Evolutionary conservation across 129 eudicot genomes (phyloP).

Genomic region (Flaveria trinervia): DNA sequence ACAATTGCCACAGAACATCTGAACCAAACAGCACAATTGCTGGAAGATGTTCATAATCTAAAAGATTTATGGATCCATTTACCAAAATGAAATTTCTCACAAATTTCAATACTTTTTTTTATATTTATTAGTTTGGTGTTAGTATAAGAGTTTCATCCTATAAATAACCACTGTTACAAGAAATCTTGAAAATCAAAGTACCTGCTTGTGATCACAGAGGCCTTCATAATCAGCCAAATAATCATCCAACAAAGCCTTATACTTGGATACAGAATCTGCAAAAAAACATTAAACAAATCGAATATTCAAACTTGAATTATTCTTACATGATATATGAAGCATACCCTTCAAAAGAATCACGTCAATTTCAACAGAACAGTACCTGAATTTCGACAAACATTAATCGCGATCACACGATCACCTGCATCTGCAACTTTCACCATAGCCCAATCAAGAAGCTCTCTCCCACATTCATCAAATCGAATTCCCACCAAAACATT

Average conservation of each 20-base stretch:
- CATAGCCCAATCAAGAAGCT: conserved; percentile 86
- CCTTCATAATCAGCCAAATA: conserved; percentile 75
- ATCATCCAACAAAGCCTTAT: conserved; percentile 59
- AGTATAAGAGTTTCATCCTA: neutral
- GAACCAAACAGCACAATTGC: neutral
- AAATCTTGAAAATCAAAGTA: conserved; percentile 16
- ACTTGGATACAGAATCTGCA: conserved; percentile 52
- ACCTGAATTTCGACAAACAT: conserved; percentile 82
- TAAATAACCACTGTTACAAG: neutral
- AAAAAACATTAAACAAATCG: neutral
- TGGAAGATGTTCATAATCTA: neutral
- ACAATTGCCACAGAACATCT: neutral
- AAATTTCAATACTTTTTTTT: neutral
- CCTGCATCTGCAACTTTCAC: conserved; percentile 87
- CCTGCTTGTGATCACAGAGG: conserved; percentile 78
- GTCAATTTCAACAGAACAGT: conserved; percentile 16
- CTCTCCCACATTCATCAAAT: conserved; percentile 61
- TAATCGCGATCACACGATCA: conserved; percentile 73
- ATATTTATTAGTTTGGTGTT: neutral
- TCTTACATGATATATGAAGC: neutral
- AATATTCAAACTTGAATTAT: neutral
- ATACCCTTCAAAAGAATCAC: conserved; percentile 17
- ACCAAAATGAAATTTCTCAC: neutral
- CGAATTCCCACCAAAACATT: conserved; percentile 77
- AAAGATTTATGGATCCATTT: neutral